These are phyloP conservation scores for Larix kaempferi DNA, from an alignment of 75 land plant species.

Conservation along the genomic window DNA sequence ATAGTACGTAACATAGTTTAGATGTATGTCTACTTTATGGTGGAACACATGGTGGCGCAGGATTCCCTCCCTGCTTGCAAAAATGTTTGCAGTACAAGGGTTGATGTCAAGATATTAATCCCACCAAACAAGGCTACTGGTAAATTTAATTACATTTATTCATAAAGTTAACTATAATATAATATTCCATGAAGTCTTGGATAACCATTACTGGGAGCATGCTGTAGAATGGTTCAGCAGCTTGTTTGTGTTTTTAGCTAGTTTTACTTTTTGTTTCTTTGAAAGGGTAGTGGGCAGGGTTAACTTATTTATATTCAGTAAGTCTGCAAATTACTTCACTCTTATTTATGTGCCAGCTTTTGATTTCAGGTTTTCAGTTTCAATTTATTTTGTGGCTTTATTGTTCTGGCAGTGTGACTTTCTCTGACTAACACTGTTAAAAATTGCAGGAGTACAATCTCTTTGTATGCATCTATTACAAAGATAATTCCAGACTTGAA, in stretches of 20 bases:
- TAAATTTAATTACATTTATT: not conserved
- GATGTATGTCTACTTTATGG: not conserved
- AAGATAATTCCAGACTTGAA: constrained; percentile 1
- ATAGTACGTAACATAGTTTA: not conserved
- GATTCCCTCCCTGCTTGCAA: not conserved
- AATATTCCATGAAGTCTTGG: not conserved
- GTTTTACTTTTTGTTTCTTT: not conserved
- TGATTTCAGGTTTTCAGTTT: too few relatives aligned
- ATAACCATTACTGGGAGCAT: not conserved
- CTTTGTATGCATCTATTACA: constrained; percentile 7
- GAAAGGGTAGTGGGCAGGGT: not conserved
- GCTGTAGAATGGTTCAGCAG: not conserved
- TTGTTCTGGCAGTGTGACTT: not conserved
- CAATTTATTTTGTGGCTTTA: not conserved
- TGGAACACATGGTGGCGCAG: not conserved
- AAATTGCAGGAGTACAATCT: not conserved
- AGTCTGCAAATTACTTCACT: not conserved
- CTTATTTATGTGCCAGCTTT: too few relatives aligned
- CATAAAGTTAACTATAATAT: not conserved
- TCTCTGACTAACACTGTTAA: not conserved
- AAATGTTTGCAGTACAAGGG: not conserved
- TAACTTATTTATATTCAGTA: not conserved
- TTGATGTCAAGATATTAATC: not conserved
- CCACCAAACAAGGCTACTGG: not conserved
- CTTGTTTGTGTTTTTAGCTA: not conserved